Evolutionary conservation across 305 asterid genomes (phyloP).

Genomic region (Fraxinus baroniana): DNA sequence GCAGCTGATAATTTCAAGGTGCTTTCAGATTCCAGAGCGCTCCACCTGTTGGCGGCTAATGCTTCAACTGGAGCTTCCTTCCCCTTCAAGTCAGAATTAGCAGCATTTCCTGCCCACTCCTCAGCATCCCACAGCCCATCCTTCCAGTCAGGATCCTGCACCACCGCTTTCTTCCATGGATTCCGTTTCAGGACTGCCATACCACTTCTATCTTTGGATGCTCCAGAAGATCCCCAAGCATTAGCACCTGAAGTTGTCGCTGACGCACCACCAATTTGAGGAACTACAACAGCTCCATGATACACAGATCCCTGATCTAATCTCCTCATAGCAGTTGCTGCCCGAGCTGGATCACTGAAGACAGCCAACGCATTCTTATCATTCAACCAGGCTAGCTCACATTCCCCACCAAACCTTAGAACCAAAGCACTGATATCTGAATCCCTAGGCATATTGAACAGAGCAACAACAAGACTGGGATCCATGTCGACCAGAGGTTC

Average conservation of each 20-base stretch:
- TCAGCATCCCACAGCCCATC: constrained; percentile 45
- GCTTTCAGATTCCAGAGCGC: constrained; percentile 23
- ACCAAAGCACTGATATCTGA: constrained; percentile 92
- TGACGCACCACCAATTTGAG: constrained; percentile 40
- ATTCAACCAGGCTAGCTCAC: constrained; percentile 94
- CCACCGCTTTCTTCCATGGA: constrained; percentile 76
- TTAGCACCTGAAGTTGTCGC: too few species aligned
- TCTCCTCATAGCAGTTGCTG: constrained; percentile 96
- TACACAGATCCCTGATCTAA: constrained; percentile 92
- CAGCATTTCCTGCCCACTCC: constrained; percentile 38
- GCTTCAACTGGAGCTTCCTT: constrained; percentile 38
- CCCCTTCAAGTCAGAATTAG: constrained; percentile 27
- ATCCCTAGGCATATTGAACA: constrained; percentile 88
- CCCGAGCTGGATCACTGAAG: constrained; percentile 85
- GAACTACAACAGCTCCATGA: constrained; percentile 68
- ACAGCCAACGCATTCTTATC: constrained; percentile 94
- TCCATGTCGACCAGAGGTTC: constrained; percentile 91
- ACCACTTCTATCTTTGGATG: constrained; percentile 36
- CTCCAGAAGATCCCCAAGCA: too few species aligned
- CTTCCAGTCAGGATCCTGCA: constrained; percentile 54
- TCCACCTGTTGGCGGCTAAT: constrained; percentile 64
- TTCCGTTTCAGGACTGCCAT: constrained; percentile 44
- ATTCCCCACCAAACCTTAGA: constrained; percentile 93
- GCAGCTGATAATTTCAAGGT: too few species aligned
- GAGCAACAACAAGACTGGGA: constrained; percentile 87